Evolutionary conservation across 2,329 filamentous ascomycete species (phyloP).

Genomic region (Nemania sp.): DNA sequence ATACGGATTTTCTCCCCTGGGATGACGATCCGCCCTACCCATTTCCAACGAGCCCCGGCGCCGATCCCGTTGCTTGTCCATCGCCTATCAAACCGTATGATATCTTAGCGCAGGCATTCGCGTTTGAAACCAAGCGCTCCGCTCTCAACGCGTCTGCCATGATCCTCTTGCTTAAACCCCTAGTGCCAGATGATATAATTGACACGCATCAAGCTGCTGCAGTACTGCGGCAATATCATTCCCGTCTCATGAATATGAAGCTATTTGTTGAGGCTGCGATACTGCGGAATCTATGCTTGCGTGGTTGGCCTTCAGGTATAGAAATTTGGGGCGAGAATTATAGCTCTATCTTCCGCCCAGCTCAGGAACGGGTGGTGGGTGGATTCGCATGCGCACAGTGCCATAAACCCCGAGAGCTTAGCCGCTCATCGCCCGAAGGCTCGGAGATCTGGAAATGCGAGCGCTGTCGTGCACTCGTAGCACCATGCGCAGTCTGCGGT

Average conservation of each 20-base stretch:
- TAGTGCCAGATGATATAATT: slow-evolving; percentile 58
- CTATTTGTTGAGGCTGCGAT: slow-evolving; percentile 64
- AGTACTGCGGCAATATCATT: slow-evolving; percentile 62
- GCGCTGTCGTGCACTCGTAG: slow-evolving; percentile 56
- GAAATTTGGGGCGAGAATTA: slow-evolving; percentile 59
- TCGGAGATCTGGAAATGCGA: slow-evolving; percentile 60
- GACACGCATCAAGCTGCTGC: slow-evolving; percentile 58
- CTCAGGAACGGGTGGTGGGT: slow-evolving; percentile 58
- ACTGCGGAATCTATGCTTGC: slow-evolving; percentile 62
- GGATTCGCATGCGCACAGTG: slow-evolving; percentile 60
- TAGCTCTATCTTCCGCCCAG: slow-evolving; percentile 54
- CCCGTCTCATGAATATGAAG: slow-evolving; percentile 60
- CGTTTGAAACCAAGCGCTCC: slow-evolving; percentile 59
- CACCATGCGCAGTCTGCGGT: slow-evolving; percentile 61
- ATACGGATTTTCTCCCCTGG: slow-evolving; percentile 64
- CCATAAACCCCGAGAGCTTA: slow-evolving; percentile 58
- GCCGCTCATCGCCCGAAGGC: slow-evolving; percentile 47
- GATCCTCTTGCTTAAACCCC: slow-evolving; percentile 60
- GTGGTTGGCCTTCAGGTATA: slow-evolving; percentile 57
- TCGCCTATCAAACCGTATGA: slow-evolving; percentile 59
- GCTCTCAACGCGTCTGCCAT: slow-evolving; percentile 64
- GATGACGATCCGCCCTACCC: slow-evolving; percentile 59
- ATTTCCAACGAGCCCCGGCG: slow-evolving; percentile 43
- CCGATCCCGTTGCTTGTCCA: slow-evolving; percentile 8
- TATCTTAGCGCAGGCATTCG: slow-evolving; percentile 56